Evolutionary conservation across 106 monocot species (phyloP).

Genomic region (Acanthochlamys bracteata): DNA sequence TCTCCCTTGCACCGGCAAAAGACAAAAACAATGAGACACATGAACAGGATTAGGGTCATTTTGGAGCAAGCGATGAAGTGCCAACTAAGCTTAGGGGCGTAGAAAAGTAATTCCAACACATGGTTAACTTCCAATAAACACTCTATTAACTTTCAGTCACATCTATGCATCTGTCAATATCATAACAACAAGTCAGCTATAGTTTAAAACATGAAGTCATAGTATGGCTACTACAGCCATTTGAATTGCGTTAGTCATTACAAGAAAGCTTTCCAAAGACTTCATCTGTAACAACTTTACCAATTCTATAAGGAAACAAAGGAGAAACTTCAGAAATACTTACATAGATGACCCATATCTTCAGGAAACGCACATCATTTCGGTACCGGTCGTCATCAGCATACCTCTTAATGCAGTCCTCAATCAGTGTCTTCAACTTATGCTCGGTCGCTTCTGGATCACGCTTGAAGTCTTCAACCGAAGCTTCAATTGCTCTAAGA

Average conservation of each 20-base stretch:
- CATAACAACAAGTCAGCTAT: too few species aligned
- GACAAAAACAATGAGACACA: neutral
- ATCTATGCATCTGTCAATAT: too few species aligned
- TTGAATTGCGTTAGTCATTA: too few species aligned
- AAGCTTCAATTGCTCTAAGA: constrained; percentile 40
- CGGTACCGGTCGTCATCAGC: constrained; percentile 34
- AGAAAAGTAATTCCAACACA: too few species aligned
- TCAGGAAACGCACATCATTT: constrained; percentile 57
- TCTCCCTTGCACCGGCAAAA: constrained; percentile 46
- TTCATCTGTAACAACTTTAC: neutral
- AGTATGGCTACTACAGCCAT: too few species aligned
- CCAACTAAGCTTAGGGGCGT: too few species aligned
- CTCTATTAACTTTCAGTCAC: too few species aligned
- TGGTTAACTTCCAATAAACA: too few species aligned
- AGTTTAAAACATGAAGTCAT: too few species aligned
- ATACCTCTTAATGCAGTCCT: constrained; percentile 51
- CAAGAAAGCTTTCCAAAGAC: too few species aligned
- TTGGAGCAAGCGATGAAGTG: too few species aligned
- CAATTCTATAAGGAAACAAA: neutral
- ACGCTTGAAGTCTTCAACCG: constrained; percentile 26
- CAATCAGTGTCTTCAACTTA: constrained; percentile 22
- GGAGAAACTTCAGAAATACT: constrained; percentile 3
- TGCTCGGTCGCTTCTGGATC: constrained; percentile 9
- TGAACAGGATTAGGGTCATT: neutral
- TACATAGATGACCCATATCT: constrained; percentile 77